Evolutionary conservation across 176 grass and related monocot genomes (phyloP).

Genomic region (Hordeum marinum): DNA sequence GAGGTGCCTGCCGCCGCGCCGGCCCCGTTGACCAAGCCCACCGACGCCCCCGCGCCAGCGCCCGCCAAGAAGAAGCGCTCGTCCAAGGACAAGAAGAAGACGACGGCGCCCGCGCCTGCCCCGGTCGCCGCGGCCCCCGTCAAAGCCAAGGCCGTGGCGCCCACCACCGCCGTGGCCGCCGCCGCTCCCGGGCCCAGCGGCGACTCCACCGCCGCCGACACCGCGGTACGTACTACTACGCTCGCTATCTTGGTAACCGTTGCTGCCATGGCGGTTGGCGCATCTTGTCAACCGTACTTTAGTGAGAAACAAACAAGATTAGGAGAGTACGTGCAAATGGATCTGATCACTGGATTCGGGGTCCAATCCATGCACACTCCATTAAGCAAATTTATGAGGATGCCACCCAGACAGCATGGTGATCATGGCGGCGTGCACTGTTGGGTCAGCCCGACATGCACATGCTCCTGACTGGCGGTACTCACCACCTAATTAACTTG

Average conservation of each 20-base stretch:
- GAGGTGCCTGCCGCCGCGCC: background rate
- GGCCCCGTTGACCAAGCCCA: background rate
- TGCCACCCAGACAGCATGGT: background rate
- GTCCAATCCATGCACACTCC: background rate
- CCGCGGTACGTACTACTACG: constrained; percentile 12
- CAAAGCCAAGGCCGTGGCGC: background rate
- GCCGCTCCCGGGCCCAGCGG: constrained; percentile 32
- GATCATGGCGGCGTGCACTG: background rate
- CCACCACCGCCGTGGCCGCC: background rate
- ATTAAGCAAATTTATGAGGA: background rate
- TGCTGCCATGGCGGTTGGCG: too few relatives aligned
- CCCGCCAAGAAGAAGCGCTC: background rate
- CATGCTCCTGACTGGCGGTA: background rate
- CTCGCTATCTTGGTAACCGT: background rate
- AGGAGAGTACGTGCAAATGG: background rate
- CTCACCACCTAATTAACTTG: background rate
- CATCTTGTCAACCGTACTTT: background rate
- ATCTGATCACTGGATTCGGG: background rate
- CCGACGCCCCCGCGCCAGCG: background rate
- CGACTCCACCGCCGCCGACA: constrained; percentile 25
- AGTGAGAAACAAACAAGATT: background rate
- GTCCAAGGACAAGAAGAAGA: background rate
- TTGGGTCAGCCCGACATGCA: background rate
- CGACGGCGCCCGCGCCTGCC: constrained; percentile 15
- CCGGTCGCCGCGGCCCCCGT: constrained; percentile 9